A percentile compares a stretch with the other conserved stretches of the same genome.
Conservation (phyloP, 176 grass and related monocot species). For the Oryza punctata region DNA sequence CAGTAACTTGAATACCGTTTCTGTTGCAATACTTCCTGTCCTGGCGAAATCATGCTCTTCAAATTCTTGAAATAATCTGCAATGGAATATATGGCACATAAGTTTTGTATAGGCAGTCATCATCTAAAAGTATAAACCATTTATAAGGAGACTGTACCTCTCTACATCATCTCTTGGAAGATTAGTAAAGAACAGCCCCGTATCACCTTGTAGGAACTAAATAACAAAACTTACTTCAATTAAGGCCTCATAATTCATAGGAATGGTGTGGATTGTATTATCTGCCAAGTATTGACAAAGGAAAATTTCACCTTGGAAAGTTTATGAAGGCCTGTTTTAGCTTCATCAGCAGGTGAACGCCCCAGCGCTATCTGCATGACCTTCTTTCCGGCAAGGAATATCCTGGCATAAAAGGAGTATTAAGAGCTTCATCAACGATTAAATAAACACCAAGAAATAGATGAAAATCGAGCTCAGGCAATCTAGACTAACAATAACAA, state of each 20-base stretch:
- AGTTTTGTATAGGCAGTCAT: no score
- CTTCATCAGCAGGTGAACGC: constrained; percentile 75
- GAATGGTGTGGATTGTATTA: not conserved
- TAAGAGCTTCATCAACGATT: not conserved
- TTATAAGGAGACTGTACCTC: constrained; percentile 46
- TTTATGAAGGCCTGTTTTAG: constrained; percentile 65
- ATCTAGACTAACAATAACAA: not conserved
- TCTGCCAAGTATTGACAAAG: not conserved
- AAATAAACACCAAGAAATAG: no score
- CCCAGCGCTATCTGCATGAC: constrained; percentile 93
- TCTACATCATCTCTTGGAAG: constrained; percentile 81
- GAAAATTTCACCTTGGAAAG: constrained; percentile 67
- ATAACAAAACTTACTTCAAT: constrained; percentile 14
- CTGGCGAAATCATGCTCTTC: constrained; percentile 87
- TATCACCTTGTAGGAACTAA: constrained; percentile 72
- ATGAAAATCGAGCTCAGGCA: no score
- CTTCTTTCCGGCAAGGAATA: constrained; percentile 97
- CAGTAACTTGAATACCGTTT: constrained; percentile 60
- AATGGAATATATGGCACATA: constrained; percentile 12
- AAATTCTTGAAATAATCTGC: constrained; percentile 73
- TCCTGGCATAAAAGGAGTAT: constrained; percentile 40
- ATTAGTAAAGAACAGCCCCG: constrained; percentile 82
- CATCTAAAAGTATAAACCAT: constrained; percentile 8
- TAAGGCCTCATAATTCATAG: constrained; percentile 23
- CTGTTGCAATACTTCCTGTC: constrained; percentile 64